Conservation (phyloP, 164 flowering plant species). For the Aristolochia californica region DNA sequence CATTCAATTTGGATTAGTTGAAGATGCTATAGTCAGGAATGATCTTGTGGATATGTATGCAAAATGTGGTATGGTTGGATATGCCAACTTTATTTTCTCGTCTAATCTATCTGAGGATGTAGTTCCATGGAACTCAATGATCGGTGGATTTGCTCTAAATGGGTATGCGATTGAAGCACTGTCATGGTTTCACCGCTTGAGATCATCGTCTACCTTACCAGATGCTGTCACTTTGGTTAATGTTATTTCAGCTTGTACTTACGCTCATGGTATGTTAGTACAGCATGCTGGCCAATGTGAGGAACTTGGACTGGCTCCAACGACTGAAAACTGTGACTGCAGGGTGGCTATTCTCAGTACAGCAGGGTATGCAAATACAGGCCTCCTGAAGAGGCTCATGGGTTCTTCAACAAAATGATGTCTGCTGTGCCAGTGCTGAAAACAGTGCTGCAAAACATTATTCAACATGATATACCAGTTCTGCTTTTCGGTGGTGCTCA, state of each 20-base stretch:
- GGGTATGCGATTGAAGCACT: slow-evolving; percentile 42
- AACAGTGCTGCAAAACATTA: too few species aligned
- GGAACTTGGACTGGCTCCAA: too few species aligned
- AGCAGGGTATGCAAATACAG: too few species aligned
- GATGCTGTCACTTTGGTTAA: slow-evolving; percentile 59
- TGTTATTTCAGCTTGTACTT: slow-evolving; percentile 47
- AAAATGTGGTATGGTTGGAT: slow-evolving; percentile 37
- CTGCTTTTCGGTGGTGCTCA: too few species aligned
- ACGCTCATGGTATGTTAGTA: too few species aligned
- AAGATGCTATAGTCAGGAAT: slow-evolving; percentile 33
- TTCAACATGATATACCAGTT: too few species aligned
- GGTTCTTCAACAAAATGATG: too few species aligned
- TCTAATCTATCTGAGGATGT: slow-evolving; percentile 28
- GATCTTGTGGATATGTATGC: slow-evolving; percentile 73
- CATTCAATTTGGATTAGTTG: slow-evolving; percentile 38
- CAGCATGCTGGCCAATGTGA: too few species aligned
- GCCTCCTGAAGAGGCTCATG: too few species aligned
- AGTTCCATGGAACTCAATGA: slow-evolving; percentile 68
- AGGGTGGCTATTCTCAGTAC: too few species aligned
- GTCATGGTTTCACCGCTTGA: slow-evolving; percentile 40
- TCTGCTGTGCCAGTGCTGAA: too few species aligned
- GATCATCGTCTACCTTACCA: slow-evolving; percentile 22
- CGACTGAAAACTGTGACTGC: too few species aligned
- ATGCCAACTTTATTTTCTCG: slow-evolving; percentile 40
- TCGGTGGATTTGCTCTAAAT: slow-evolving; percentile 47